Percentiles rank a stretch among this genome's conserved stretches.
phyloP scores from a whole-genome alignment of 768 basidiomycete genomes.

The Crucibulum laeve region DNA sequence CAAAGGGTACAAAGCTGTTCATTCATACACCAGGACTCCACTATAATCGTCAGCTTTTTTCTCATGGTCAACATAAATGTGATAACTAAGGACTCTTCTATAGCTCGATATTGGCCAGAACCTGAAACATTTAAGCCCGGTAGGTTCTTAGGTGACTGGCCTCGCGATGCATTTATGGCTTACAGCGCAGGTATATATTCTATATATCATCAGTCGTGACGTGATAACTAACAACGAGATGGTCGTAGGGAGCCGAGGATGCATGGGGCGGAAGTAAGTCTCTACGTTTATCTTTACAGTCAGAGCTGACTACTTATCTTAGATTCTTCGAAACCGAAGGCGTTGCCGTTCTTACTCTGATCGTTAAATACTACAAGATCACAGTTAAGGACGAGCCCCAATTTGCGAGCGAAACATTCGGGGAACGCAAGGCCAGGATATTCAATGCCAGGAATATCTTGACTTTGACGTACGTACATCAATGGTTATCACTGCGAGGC shows the following conservation, averaged over 20 bases:
- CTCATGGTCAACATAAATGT: neutral
- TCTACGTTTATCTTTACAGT: neutral
- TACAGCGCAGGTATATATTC: conserved; percentile 40
- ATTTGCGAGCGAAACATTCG: conserved; percentile 33
- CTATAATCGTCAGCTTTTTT: conserved; percentile 36
- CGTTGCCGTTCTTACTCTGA: conserved; percentile 35
- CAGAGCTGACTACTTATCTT: no score
- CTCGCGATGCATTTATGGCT: conserved; percentile 43
- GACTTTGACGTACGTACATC: no score
- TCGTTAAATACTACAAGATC: conserved; percentile 33
- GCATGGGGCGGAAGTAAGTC: conserved; percentile 31
- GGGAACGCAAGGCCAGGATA: conserved; percentile 28
- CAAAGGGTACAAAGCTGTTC: conserved; percentile 32
- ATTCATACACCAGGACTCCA: conserved; percentile 39
- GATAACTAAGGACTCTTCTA: neutral
- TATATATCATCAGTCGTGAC: no score
- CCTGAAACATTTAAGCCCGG: conserved; percentile 38
- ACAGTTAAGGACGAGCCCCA: conserved; percentile 36
- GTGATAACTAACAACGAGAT: no score
- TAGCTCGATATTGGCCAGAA: conserved; percentile 54
- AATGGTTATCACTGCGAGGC: no score
- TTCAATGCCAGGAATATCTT: no score
- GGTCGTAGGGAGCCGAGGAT: no score
- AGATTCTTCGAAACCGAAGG: conserved; percentile 41
- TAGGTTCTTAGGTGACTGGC: conserved; percentile 40